Percentiles rank a stretch among this genome's conserved stretches.
Conservation (phyloP, 2,329 filamentous ascomycete genomes). For the Verticillium isaacii region DNA sequence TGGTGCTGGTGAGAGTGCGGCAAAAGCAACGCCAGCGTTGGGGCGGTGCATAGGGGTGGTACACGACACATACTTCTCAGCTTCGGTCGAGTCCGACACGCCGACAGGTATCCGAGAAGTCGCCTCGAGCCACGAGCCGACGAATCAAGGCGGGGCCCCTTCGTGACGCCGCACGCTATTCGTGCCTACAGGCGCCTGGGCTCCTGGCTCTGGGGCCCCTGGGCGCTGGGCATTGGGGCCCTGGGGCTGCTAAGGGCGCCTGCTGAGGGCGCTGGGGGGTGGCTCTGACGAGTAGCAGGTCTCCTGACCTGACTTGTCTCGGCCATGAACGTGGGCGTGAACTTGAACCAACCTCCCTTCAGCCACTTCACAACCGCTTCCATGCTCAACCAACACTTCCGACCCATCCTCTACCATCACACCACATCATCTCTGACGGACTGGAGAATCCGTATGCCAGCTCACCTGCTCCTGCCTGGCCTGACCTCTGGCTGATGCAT, state of each 20-base stretch:
- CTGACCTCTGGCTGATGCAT: too few species aligned
- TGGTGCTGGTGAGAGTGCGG: background rate
- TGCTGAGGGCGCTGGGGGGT: too few species aligned
- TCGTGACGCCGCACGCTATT: background rate
- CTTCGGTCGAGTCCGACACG: background rate
- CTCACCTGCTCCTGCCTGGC: too few species aligned
- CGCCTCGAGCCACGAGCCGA: background rate
- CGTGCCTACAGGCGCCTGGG: background rate
- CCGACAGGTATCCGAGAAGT: background rate
- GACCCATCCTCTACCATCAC: background rate
- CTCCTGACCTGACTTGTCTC: background rate
- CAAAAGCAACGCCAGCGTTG: background rate
- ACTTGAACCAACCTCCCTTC: background rate
- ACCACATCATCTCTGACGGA: too few species aligned
- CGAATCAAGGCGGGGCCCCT: background rate
- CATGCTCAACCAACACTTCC: background rate
- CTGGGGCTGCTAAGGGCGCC: too few species aligned
- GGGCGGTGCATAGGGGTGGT: background rate
- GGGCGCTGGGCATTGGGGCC: too few species aligned
- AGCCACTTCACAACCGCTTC: background rate
- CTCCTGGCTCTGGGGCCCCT: too few species aligned
- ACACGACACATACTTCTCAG: too few species aligned
- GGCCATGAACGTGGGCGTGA: background rate
- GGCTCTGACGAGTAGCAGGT: background rate
- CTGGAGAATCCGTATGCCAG: too few species aligned